Conservation (phyloP, 192 early-diverging fungal genomes). For the Linnemannia exigua region DNA sequence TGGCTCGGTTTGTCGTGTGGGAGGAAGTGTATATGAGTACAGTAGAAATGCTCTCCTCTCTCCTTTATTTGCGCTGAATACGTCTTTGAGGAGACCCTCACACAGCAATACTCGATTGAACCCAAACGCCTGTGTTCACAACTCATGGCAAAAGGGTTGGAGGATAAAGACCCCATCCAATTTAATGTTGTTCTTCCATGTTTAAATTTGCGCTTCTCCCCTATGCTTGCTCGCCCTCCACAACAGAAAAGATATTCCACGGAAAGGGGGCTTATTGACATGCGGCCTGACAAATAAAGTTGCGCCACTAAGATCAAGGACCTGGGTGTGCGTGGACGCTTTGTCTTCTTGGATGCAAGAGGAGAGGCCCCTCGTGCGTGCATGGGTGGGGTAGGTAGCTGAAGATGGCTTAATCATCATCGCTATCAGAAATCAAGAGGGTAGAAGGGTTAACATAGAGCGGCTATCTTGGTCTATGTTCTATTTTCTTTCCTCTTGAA, state of each 20-base stretch:
- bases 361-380: neutral
- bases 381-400: neutral
- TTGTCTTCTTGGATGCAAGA: too few relatives aligned
- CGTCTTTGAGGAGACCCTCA: too few relatives aligned
- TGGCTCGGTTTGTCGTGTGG: neutral
- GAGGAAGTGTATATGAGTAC: too few relatives aligned
- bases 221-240: neutral
- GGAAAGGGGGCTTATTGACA: neutral
- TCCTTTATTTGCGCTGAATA: conserved; percentile 11
- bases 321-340: conserved; percentile 12
- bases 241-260: neutral
- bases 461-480: neutral
- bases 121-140: too few relatives aligned
- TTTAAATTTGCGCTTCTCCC: neutral
- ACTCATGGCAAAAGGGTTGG: neutral
- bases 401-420: neutral
- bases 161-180: neutral
- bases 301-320: conserved; percentile 21
- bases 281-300: conserved; percentile 9
- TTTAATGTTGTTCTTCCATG: neutral
- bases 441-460: neutral
- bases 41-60: too few relatives aligned
- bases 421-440: neutral
- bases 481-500: neutral
- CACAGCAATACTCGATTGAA: too few relatives aligned